Percentiles rank a stretch among this genome's conserved stretches.
These are phyloP conservation scores for Mercurialis annua DNA, from an alignment of 345 rosid species.

Conservation along the genomic window DNA sequence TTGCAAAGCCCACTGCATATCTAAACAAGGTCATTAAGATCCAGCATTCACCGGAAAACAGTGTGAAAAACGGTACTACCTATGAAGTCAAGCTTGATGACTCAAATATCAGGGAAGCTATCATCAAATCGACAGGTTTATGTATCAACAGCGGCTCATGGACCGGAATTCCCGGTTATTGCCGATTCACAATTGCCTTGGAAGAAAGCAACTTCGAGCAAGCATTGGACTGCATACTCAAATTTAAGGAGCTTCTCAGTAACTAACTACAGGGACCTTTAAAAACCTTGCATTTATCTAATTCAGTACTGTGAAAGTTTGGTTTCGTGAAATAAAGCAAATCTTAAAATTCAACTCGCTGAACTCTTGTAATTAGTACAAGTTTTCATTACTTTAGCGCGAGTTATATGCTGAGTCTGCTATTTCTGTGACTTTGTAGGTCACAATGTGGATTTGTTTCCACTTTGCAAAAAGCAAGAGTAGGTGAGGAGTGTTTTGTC, in stretches of 20 bases:
- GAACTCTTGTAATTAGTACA: neutral
- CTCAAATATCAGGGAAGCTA: slow-evolving; percentile 67
- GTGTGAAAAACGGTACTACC: slow-evolving; percentile 1
- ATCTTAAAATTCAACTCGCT: neutral
- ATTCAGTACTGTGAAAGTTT: slow-evolving; percentile 2
- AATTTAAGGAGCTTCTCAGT: slow-evolving; percentile 41
- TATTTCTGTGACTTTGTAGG: too few relatives aligned
- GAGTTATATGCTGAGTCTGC: too few relatives aligned
- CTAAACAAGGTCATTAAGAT: slow-evolving; percentile 54
- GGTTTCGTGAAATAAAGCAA: slow-evolving; percentile 10
- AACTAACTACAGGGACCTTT: slow-evolving; percentile 14
- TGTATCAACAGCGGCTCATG: slow-evolving; percentile 80
- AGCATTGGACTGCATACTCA: slow-evolving; percentile 61
- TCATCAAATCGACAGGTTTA: slow-evolving; percentile 62
- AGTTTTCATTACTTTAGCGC: too few relatives aligned
- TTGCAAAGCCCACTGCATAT: slow-evolving; percentile 72
- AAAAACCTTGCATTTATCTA: neutral
- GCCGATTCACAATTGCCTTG: slow-evolving; percentile 79
- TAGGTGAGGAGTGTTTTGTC: too few relatives aligned
- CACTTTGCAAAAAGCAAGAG: too few relatives aligned
- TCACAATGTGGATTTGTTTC: too few relatives aligned
- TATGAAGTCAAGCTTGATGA: slow-evolving; percentile 52
- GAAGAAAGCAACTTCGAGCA: slow-evolving; percentile 66
- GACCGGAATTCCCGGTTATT: slow-evolving; percentile 89
- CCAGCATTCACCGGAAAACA: slow-evolving; percentile 22